Evolutionary conservation across 2,329 filamentous ascomycete genomes (phyloP).

Genomic region (Aspergillus awamori): DNA sequence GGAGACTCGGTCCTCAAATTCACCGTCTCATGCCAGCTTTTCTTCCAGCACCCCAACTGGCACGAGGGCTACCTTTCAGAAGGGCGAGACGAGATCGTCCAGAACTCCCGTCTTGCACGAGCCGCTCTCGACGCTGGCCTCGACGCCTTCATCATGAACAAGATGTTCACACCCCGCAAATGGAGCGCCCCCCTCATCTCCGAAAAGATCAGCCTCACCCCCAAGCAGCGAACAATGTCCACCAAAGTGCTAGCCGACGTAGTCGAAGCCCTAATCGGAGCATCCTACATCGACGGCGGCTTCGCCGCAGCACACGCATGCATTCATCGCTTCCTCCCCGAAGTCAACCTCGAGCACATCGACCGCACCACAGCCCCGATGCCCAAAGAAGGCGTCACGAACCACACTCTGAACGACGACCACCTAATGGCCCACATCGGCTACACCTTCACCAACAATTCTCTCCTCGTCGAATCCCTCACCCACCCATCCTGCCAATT

Average conservation of each 20-base stretch:
- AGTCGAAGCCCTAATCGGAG: slow-evolving; percentile 81
- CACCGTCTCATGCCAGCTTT: slow-evolving; percentile 67
- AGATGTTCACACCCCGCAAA: slow-evolving; percentile 67
- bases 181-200: slow-evolving; percentile 70
- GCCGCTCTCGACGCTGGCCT: slow-evolving; percentile 67
- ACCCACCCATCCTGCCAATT: slow-evolving; percentile 71
- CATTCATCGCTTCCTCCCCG: slow-evolving; percentile 67
- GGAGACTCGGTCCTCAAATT: slow-evolving; percentile 84
- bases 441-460: slow-evolving; percentile 69
- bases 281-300: slow-evolving; percentile 70
- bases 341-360: slow-evolving; percentile 42
- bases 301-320: slow-evolving; percentile 64
- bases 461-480: slow-evolving; percentile 74
- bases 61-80: slow-evolving; percentile 76
- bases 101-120: slow-evolving; percentile 71
- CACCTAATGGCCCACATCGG: slow-evolving; percentile 52
- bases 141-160: slow-evolving; percentile 71
- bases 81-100: slow-evolving; percentile 70
- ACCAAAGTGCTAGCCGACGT: slow-evolving; percentile 86
- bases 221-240: slow-evolving; percentile 54
- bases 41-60: slow-evolving; percentile 62
- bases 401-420: slow-evolving; percentile 23
- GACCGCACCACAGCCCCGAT: slow-evolving; percentile 11
- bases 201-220: slow-evolving; percentile 32
- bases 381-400: neutral